Evolutionary conservation across 768 basidiomycete species (phyloP).

Genomic region (Calocera cornea): DNA sequence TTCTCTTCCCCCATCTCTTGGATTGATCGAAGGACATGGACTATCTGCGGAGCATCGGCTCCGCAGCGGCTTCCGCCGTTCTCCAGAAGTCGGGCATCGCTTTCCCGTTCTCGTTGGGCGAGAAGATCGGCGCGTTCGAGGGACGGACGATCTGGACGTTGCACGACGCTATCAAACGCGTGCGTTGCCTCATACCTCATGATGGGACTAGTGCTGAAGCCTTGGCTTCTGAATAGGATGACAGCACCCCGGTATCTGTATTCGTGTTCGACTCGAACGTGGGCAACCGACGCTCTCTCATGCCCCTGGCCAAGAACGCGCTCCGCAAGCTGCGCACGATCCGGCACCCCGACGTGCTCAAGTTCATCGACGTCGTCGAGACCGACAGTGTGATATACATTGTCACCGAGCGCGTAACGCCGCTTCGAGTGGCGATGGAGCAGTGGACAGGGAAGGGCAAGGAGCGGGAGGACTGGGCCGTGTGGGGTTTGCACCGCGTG

Average conservation of each 20-base stretch:
- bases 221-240: slow-evolving; percentile 48
- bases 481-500: slow-evolving; percentile 88
- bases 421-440: slow-evolving; percentile 48
- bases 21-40: slow-evolving; percentile 41
- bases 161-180: slow-evolving; percentile 80
- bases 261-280: slow-evolving; percentile 70
- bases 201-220: neutral
- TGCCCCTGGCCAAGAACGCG: slow-evolving; percentile 76
- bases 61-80: slow-evolving; percentile 76
- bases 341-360: slow-evolving; percentile 90
- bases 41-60: slow-evolving; percentile 66
- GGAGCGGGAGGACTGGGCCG: slow-evolving; percentile 71
- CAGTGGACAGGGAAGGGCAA: slow-evolving; percentile 50
- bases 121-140: slow-evolving; percentile 53
- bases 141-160: slow-evolving; percentile 65
- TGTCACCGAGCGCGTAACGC: slow-evolving; percentile 85
- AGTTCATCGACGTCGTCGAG: slow-evolving; percentile 87
- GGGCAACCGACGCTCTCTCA: slow-evolving; percentile 41
- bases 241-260: slow-evolving; percentile 68
- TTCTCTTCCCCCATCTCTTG: neutral
- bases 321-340: slow-evolving; percentile 79
- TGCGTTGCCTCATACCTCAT: slow-evolving; percentile 25
- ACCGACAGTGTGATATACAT: slow-evolving; percentile 78
- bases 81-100: slow-evolving; percentile 87
- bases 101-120: slow-evolving; percentile 73